A percentile compares a stretch with the other conserved stretches of the same genome.
phyloP scores from a whole-genome alignment of 352 stramenopile species.

The Phytophthora kernoviae region DNA sequence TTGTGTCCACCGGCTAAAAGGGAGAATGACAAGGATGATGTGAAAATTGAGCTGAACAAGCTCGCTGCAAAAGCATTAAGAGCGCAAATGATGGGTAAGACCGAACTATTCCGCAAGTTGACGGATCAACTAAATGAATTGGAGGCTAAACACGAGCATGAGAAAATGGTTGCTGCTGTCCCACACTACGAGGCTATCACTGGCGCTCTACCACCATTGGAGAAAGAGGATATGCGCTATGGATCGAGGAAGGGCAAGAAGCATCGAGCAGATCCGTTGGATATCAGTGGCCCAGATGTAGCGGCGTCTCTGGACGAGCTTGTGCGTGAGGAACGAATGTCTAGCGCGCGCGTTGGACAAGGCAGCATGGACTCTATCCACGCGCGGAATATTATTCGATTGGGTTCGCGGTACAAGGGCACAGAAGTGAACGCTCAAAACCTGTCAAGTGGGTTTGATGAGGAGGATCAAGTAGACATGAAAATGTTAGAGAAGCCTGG shows the following conservation, averaged over 20 bases:
- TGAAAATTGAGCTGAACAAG: slow-evolving; percentile 74
- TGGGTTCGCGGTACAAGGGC: slow-evolving; percentile 76
- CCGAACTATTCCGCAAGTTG: slow-evolving; percentile 67
- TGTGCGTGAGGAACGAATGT: slow-evolving; percentile 77
- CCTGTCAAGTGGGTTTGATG: slow-evolving; percentile 79
- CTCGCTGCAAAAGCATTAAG: slow-evolving; percentile 75
- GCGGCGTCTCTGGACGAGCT: slow-evolving; percentile 71
- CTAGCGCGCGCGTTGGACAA: slow-evolving; percentile 44
- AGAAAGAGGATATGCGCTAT: slow-evolving; percentile 70
- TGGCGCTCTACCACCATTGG: slow-evolving; percentile 64
- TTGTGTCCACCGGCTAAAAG: slow-evolving; percentile 5
- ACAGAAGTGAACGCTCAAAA: slow-evolving; percentile 67
- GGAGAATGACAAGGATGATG: slow-evolving; percentile 20
- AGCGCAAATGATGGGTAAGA: slow-evolving; percentile 87
- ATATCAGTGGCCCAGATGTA: slow-evolving; percentile 20
- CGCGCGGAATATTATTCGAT: slow-evolving; percentile 73
- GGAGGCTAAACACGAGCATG: slow-evolving; percentile 63
- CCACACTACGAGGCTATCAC: slow-evolving; percentile 66
- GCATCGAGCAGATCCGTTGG: slow-evolving; percentile 26
- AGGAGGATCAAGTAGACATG: slow-evolving; percentile 80
- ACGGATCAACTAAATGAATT: slow-evolving; percentile 83
- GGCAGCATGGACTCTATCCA: slow-evolving; percentile 74
- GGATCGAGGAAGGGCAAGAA: slow-evolving; percentile 74
- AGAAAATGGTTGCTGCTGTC: slow-evolving; percentile 41
- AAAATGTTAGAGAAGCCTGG: slow-evolving; percentile 57